These are phyloP conservation scores for Tetramitus jugosus DNA, from an alignment of 208 protist species.

Conservation along the genomic window DNA sequence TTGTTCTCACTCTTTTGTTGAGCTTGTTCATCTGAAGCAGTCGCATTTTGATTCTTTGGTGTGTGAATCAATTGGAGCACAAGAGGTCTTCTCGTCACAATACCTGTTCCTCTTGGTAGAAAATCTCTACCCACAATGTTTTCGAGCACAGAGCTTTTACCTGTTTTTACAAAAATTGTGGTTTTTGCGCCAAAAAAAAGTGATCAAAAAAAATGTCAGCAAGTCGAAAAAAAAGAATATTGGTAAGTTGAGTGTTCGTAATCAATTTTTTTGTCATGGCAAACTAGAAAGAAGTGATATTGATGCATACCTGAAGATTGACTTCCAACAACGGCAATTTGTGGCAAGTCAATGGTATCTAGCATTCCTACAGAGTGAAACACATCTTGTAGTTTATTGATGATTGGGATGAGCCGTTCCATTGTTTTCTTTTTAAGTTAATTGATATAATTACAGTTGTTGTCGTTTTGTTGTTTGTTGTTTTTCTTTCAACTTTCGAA, in stretches of 20 bases:
- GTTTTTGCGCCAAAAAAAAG: no score
- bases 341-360: conserved; percentile 89
- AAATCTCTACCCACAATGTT: conserved; percentile 97
- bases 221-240: background rate
- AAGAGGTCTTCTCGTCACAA: conserved; percentile 97
- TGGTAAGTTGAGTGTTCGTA: no score
- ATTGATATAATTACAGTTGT: no score
- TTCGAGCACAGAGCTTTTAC: conserved; percentile 98
- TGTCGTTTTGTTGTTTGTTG: no score
- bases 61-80: conserved; percentile 92
- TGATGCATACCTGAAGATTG: conserved; percentile 87
- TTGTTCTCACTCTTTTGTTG: conserved; percentile 8
- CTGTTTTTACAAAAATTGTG: no score
- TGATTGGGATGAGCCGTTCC: conserved; percentile 89
- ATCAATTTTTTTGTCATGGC: no score
- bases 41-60: conserved; percentile 54
- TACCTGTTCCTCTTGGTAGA: conserved; percentile 94
- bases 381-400: conserved; percentile 94
- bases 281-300: no score
- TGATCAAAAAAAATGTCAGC: conserved; percentile 42
- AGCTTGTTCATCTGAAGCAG: conserved; percentile 45
- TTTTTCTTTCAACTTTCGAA: no score
- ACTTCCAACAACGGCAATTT: conserved; percentile 96
- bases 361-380: conserved; percentile 76
- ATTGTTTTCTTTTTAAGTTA: conserved; percentile 52